These are phyloP conservation scores for Austroboletus niveus DNA, from an alignment of 1,284 basidiomycete genomes.

Conservation along the genomic window DNA sequence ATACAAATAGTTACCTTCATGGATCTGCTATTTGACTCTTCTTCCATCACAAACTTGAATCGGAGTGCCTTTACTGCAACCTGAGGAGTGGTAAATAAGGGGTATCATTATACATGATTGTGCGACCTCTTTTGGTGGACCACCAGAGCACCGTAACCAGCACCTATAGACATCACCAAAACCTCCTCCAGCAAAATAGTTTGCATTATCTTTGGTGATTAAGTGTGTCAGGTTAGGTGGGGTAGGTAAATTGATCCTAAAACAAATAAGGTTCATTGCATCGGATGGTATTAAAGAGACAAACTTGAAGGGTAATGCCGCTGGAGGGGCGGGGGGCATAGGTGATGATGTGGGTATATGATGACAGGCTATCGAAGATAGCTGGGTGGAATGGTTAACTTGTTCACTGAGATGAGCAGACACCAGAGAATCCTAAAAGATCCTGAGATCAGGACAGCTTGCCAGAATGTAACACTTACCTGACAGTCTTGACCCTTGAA, in stretches of 20 bases:
- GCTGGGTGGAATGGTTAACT: too few species aligned
- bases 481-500: neutral
- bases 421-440: too few species aligned
- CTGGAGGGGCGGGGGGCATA: too few species aligned
- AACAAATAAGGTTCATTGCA: neutral
- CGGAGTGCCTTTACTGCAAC: conserved; percentile 19
- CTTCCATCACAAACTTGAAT: conserved; percentile 1
- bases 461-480: neutral
- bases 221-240: conserved; percentile 14
- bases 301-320: neutral
- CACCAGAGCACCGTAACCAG: neutral
- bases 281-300: neutral
- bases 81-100: conserved; percentile 1
- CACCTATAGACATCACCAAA: conserved; percentile 19
- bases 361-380: too few species aligned
- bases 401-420: too few species aligned
- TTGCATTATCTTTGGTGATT: neutral
- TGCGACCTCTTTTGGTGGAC: conserved; percentile 8
- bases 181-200: conserved; percentile 5
- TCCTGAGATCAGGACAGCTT: too few species aligned
- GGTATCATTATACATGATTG: neutral
- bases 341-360: too few species aligned
- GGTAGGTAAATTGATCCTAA: neutral
- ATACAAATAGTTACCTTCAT: neutral
- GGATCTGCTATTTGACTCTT: neutral